Evolutionary conservation across 345 rosid species (phyloP).

Genomic region (Lepidium didymum): DNA sequence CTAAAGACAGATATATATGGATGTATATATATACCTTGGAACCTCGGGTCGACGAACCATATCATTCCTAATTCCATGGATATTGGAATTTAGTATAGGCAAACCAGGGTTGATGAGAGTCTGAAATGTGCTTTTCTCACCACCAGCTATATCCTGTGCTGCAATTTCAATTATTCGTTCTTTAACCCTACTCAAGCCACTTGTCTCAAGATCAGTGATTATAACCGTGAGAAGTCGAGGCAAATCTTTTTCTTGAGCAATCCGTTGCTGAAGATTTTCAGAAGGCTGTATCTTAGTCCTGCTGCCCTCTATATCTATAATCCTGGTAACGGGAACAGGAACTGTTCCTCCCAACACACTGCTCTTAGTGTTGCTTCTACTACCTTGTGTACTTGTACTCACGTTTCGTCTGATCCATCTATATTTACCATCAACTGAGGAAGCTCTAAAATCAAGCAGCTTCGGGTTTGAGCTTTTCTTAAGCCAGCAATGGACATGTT

Average conservation of each 20-base stretch:
- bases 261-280: conserved; percentile 41
- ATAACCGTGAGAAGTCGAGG: conserved; percentile 49
- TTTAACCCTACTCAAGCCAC: conserved; percentile 47
- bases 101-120: conserved; percentile 72
- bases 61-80: conserved; percentile 61
- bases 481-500: conserved; percentile 34
- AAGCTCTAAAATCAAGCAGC: conserved; percentile 36
- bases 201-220: conserved; percentile 70
- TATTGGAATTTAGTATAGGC: conserved; percentile 32
- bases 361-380: conserved; percentile 30
- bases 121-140: conserved; percentile 79
- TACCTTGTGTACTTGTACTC: conserved; percentile 35
- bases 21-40: conserved; percentile 52
- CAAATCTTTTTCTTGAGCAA: conserved; percentile 47
- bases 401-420: conserved; percentile 51
- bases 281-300: conserved; percentile 29
- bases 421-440: conserved; percentile 46
- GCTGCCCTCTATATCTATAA: conserved; percentile 28
- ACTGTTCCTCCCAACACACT: conserved; percentile 36
- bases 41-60: conserved; percentile 75
- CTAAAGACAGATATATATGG: not conserved
- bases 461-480: conserved; percentile 29
- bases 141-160: conserved; percentile 73
- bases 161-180: conserved; percentile 77
- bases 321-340: conserved; percentile 36